These are phyloP conservation scores for Candida tetrigidarum DNA, from an alignment of 1,139 yeast species.

Conservation along the genomic window DNA sequence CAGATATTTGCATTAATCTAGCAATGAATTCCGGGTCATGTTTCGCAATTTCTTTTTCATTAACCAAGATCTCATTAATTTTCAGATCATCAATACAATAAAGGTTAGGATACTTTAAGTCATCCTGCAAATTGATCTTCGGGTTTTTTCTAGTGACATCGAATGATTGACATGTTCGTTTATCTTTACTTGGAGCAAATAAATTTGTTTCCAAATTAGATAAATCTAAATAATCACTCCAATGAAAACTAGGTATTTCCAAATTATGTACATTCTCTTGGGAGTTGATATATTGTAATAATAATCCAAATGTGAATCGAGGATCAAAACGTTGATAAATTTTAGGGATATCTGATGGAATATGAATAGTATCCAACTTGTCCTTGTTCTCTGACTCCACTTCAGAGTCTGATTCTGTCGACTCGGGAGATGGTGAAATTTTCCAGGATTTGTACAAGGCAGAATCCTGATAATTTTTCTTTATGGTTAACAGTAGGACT, in stretches of 20 bases:
- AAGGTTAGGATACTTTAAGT: slow-evolving; percentile 20
- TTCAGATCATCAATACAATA: slow-evolving; percentile 36
- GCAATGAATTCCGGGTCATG: slow-evolving; percentile 13
- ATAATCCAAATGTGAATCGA: slow-evolving; percentile 32
- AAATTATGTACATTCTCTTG: slow-evolving; percentile 3
- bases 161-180: slow-evolving; percentile 26
- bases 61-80: slow-evolving; percentile 16
- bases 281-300: slow-evolving; percentile 25
- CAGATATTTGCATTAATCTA: slow-evolving; percentile 13
- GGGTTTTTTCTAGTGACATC: slow-evolving; percentile 23
- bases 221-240: slow-evolving; percentile 41
- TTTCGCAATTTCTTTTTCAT: slow-evolving; percentile 2
- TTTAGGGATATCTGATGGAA: slow-evolving; percentile 15
- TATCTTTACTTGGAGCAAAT: slow-evolving; percentile 19
- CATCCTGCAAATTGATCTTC: slow-evolving; percentile 22
- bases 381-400: no score
- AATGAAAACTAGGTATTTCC: slow-evolving; percentile 35
- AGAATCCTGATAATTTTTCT: background rate
- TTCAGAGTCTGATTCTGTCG: no score
- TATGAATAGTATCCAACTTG: slow-evolving; percentile 8
- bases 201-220: slow-evolving; percentile 26
- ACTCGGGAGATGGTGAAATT: no score
- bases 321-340: slow-evolving; percentile 33
- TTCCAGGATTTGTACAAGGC: no score
- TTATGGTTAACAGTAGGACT: background rate